phyloP scores from a whole-genome alignment of 345 rosid species.

The Luvunga scandens region DNA sequence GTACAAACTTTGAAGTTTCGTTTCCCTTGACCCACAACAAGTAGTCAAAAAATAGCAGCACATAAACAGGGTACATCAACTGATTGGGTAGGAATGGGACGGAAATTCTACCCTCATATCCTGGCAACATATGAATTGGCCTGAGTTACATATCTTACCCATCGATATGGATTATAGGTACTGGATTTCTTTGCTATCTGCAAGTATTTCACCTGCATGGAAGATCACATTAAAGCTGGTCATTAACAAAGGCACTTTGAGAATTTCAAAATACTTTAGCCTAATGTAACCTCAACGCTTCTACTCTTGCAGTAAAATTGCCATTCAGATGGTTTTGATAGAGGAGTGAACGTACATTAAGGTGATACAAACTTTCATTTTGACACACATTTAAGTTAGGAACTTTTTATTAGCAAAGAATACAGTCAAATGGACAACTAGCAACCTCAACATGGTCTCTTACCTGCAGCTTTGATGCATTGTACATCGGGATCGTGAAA shows the following conservation, averaged over 20 bases:
- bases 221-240: not conserved
- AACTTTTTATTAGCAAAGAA: not conserved
- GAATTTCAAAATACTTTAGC: not conserved
- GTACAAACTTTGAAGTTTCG: not conserved
- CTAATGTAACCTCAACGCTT: not conserved
- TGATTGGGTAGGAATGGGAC: slow-evolving; percentile 1
- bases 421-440: slow-evolving; percentile 7
- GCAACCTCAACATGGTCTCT: slow-evolving; percentile 7
- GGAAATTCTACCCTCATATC: slow-evolving; percentile 24
- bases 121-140: slow-evolving; percentile 98
- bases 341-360: not conserved
- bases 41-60: not conserved
- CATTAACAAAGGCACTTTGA: not conserved
- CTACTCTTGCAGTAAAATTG: not conserved
- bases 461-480: slow-evolving; percentile 92
- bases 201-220: slow-evolving; percentile 90
- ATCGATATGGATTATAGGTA: slow-evolving; percentile 81
- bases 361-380: not conserved
- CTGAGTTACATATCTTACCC: slow-evolving; percentile 99
- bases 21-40: not conserved
- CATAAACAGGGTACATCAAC: not conserved
- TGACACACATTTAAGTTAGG: not conserved
- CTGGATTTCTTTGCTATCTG: slow-evolving; percentile 94
- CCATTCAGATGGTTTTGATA: not conserved
- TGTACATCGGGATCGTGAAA: slow-evolving; percentile 96